Evolutionary conservation across 306 rosid genomes (phyloP), one percentile per base, ranked within the genome.

Genomic region (Arachis hypogaea): DNA sequence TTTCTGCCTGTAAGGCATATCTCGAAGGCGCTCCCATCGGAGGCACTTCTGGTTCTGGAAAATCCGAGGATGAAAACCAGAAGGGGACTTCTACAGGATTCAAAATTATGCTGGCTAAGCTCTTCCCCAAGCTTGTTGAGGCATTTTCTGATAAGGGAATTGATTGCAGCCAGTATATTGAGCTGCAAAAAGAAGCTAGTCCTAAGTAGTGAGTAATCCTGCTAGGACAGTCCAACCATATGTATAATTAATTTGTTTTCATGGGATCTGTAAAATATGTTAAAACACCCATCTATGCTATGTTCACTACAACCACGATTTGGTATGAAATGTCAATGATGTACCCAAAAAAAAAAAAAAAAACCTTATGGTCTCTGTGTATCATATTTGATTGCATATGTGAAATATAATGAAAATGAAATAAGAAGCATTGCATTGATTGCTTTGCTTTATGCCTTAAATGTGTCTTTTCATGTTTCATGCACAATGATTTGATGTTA

Each of bases 81-180:
- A 77, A 74, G 74, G 96, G 91, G 60, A 83, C 92, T 85, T 92
- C 96, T 12, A 81, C 87, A 1, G 99, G 99, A 12, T 95, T 95
- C 73, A 92, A 88, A 59, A 87, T 95, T 30, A 95, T 95, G 99
- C 92, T 95, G 67, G 85, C 87, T 51, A 92, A 95, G 78, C 94
- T 95, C 82, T 69, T 89, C 44, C 92, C 94, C 50, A 92, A 82
- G 87, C 93, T 95, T 51, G 83, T 85, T 28, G 92, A 86, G 83
- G 90, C 93, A 30, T 88, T 95, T 79, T 86, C 87, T 42, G 87
- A 50, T 2, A 88, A 84, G 81, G 93, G 94, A 65, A 88, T 89
- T 28, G 87, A 88, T 80, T 89, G 93, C 93, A 81, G 83, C 86
- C 83, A 74, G 52, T 86, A 88, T 75, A 67, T 71, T 29, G 71